Conservation (phyloP, 805 yeast genomes). For the Myxozyma udenii region DNA sequence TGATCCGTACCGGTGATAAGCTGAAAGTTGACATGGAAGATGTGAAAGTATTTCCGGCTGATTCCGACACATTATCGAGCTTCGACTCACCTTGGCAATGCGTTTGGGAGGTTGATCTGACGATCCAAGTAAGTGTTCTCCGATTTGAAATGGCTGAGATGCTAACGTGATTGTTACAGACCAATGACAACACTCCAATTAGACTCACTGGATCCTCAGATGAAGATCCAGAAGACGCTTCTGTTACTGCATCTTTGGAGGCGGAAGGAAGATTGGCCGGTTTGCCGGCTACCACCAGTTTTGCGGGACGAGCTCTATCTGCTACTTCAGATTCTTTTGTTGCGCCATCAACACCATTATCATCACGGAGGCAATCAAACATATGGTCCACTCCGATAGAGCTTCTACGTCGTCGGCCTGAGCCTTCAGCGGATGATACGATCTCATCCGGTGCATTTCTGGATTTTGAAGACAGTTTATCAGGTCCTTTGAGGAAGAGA, state of each 20-base stretch:
- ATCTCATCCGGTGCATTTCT: slow-evolving; percentile 26
- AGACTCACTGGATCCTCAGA: neutral
- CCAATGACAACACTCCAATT: slow-evolving; percentile 1
- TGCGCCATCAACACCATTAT: neutral
- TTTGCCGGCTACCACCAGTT: too few relatives aligned
- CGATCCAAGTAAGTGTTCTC: slow-evolving; percentile 7
- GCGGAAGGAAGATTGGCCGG: too few relatives aligned
- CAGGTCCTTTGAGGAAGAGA: slow-evolving; percentile 28
- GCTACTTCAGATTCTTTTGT: too few relatives aligned
- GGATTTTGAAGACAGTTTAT: slow-evolving; percentile 22
- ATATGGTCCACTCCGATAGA: slow-evolving; percentile 22
- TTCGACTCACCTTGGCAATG: slow-evolving; percentile 23
- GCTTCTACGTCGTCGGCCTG: slow-evolving; percentile 17
- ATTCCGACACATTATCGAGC: neutral
- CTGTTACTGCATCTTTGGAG: neutral
- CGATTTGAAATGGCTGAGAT: too few relatives aligned
- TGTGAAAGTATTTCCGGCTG: neutral
- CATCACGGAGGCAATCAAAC: slow-evolving; percentile 3
- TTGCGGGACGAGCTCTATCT: too few relatives aligned
- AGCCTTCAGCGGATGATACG: slow-evolving; percentile 22
- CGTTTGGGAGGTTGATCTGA: slow-evolving; percentile 8
- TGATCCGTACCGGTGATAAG: slow-evolving; percentile 10
- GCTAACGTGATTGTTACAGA: neutral
- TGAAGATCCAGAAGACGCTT: neutral
- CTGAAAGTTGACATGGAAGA: slow-evolving; percentile 13